Evolutionary conservation across 768 basidiomycete species (phyloP).

Genomic region (Dioszegia crocea): DNA sequence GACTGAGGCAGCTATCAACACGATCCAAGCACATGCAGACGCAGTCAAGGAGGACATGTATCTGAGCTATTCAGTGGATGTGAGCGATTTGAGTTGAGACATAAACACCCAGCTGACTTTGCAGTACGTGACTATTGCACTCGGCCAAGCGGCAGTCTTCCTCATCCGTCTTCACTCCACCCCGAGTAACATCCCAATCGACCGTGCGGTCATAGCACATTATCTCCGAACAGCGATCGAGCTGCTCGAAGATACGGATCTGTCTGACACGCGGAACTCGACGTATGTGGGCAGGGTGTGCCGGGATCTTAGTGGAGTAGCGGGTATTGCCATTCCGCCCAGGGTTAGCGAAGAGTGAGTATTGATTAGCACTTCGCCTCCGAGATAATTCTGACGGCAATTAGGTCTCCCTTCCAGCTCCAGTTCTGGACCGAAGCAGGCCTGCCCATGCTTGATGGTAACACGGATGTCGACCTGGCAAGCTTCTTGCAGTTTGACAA

Average conservation of each 20-base stretch:
- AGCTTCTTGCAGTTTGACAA: constrained; percentile 12
- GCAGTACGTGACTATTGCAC: constrained; percentile 21
- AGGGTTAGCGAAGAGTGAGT: constrained; percentile 6
- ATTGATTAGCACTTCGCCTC: background rate
- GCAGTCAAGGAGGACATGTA: constrained; percentile 12
- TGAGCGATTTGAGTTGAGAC: constrained; percentile 10
- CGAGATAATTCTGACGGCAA: background rate
- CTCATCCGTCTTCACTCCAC: constrained; percentile 13
- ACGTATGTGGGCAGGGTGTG: constrained; percentile 15
- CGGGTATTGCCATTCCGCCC: constrained; percentile 13
- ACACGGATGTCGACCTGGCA: constrained; percentile 12
- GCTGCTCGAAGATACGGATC: constrained; percentile 18
- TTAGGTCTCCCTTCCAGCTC: background rate
- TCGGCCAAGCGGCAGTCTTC: constrained; percentile 26
- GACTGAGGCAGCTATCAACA: constrained; percentile 18
- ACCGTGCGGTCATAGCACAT: constrained; percentile 12
- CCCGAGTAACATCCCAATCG: constrained; percentile 9
- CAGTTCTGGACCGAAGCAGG: constrained; percentile 8
- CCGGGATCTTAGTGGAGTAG: constrained; percentile 18
- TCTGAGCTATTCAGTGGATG: constrained; percentile 25
- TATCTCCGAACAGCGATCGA: constrained; percentile 18
- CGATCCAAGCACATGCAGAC: constrained; percentile 19
- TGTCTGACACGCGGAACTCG: constrained; percentile 18
- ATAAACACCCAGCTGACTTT: too few species aligned
- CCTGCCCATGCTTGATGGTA: background rate